Percentiles rank a stretch among this genome's conserved stretches.
These are phyloP conservation scores for Maudiozyma serrabonitensis DNA, from an alignment of 805 yeast species.

Conservation along the genomic window DNA sequence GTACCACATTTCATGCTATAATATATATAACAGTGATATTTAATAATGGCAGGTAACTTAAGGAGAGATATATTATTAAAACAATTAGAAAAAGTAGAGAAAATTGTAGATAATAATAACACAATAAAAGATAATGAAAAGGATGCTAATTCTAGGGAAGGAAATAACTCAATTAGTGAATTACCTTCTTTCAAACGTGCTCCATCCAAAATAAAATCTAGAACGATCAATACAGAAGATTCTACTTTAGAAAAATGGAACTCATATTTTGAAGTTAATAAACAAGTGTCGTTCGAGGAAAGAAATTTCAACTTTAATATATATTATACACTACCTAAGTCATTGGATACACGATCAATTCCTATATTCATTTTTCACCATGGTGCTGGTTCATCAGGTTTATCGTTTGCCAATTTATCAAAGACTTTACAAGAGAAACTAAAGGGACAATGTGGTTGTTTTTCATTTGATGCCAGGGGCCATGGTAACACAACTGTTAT, in stretches of 20 bases:
- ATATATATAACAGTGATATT: no score
- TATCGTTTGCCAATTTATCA: constrained; percentile 58
- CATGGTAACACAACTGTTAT: constrained; percentile 51
- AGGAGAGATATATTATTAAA: constrained; percentile 9
- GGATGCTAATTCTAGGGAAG: not conserved
- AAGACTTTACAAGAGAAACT: constrained; percentile 25
- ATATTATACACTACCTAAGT: constrained; percentile 46
- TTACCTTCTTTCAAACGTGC: not conserved
- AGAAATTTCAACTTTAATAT: constrained; percentile 36
- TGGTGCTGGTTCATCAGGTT: constrained; percentile 89
- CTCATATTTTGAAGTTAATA: constrained; percentile 17
- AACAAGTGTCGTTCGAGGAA: constrained; percentile 6
- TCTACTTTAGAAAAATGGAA: not conserved
- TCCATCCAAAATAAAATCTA: not conserved
- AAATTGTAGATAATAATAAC: no score
- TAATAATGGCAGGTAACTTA: constrained; percentile 14
- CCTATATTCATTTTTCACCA: constrained; percentile 76
- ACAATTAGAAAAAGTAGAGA: constrained; percentile 1
- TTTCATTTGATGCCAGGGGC: constrained; percentile 75
- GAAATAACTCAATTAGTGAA: constrained; percentile 2
- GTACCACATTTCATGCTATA: no score
- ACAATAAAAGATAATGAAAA: not conserved
- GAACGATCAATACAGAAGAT: not conserved
- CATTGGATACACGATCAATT: constrained; percentile 13
- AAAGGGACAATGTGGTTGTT: constrained; percentile 45